These are phyloP conservation scores for Clonostachys chloroleuca DNA, from an alignment of 2,329 filamentous ascomycete species.

Conservation along the genomic window DNA sequence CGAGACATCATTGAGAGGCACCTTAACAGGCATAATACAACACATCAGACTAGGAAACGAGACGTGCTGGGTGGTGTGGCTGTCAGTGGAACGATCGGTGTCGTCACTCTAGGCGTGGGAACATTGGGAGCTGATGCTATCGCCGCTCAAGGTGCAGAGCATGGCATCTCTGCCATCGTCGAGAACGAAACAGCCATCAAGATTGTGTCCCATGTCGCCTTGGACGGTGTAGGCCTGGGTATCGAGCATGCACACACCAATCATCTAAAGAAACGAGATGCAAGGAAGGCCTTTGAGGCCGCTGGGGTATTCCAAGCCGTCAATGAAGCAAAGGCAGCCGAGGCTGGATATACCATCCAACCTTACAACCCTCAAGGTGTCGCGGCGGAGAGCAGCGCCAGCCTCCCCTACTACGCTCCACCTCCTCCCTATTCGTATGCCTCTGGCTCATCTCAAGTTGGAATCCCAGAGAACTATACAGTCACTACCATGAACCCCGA, in stretches of 20 bases:
- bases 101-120: slow-evolving; percentile 27
- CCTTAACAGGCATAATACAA: slow-evolving; percentile 21
- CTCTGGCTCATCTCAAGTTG: too few relatives aligned
- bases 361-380: slow-evolving; percentile 6
- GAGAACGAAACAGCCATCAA: slow-evolving; percentile 27
- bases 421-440: not conserved
- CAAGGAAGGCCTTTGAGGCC: slow-evolving; percentile 20
- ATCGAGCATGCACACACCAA: slow-evolving; percentile 26
- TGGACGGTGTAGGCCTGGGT: slow-evolving; percentile 26
- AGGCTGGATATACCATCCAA: slow-evolving; percentile 10
- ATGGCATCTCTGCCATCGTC: slow-evolving; percentile 18
- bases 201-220: slow-evolving; percentile 23
- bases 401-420: not conserved
- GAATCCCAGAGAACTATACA: too few relatives aligned
- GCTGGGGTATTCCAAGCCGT: slow-evolving; percentile 23
- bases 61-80: slow-evolving; percentile 32
- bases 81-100: slow-evolving; percentile 25
- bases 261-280: slow-evolving; percentile 25
- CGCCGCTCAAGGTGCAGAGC: slow-evolving; percentile 24
- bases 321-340: slow-evolving; percentile 17
- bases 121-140: slow-evolving; percentile 25
- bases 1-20: slow-evolving; percentile 32
- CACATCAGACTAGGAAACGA: slow-evolving; percentile 30
- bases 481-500: too few relatives aligned
- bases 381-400: not conserved